Evolutionary conservation across 352 stramenopile species (phyloP), one percentile per base, ranked within the genome.

Genomic region (Elongisporangium anandrum): DNA sequence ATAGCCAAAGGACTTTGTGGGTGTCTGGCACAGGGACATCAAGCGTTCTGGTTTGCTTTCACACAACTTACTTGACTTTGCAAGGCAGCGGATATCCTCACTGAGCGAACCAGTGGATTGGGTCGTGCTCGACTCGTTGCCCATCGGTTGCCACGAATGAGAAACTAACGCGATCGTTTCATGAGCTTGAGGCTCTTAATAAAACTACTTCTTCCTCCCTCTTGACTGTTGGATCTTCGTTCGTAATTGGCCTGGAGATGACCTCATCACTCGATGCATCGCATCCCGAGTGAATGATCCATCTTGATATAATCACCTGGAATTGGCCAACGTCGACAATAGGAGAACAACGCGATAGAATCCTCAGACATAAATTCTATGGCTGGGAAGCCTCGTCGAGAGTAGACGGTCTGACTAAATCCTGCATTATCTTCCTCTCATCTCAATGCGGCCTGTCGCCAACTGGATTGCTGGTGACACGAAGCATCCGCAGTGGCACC

Each of bases 381-480:
- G n/a, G n/a, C n/a, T n/a, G n/a, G n/a, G n/a, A n/a, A n/a, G n/a
- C n/a, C n/a, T n/a, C n/a, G n/a, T n/a, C n/a, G n/a, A n/a, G n/a
- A n/a, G n/a, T n/a, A n/a, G n/a, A n/a, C n/a, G n/a, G n/a, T n/a
- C n/a, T n/a, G n/a, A n/a, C n/a, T n/a, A n/a, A n/a, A 20, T 52
- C 48, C 19, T 9, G 19, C 19, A 19, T 58, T 69, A 75, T 17
- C 75, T 23, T 41, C 50, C 49, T 47, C 71, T 65, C 23, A 64
- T 65, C 51, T 86, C 71, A 53, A 77, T 69, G 55, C 71, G 69
- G 55, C 77, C 85, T 17, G 79, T 69, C 41, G 82, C 63, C 24
- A 91, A 66, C 64, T 88, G 81, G 61, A 91, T 87, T 38, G 75
- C 69, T 50, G 77, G 79, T 4, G 57, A 70, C 21, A 87, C 65